phyloP scores from a whole-genome alignment of 352 stramenopile species.

The Aphanomyces stellatus region DNA sequence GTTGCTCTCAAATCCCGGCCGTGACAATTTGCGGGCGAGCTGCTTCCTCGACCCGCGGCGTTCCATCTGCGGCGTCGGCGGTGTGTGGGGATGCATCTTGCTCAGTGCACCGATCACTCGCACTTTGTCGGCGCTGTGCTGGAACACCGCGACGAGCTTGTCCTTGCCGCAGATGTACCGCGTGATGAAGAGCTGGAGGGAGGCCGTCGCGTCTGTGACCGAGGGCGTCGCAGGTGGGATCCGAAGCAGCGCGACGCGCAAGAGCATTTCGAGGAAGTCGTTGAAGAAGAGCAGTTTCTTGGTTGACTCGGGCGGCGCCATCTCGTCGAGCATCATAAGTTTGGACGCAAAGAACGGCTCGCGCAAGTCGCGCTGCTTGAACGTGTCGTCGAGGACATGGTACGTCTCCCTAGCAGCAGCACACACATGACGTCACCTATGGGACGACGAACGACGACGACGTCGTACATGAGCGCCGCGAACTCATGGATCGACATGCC shows the following conservation, averaged over 20 bases:
- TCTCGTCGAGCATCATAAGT: slow-evolving; percentile 63
- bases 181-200: slow-evolving; percentile 48
- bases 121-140: slow-evolving; percentile 44
- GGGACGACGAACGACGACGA: neutral
- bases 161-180: slow-evolving; percentile 66
- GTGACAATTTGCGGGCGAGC: too few relatives aligned
- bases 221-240: slow-evolving; percentile 37
- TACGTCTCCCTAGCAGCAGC: slow-evolving; percentile 47
- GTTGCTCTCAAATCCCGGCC: too few relatives aligned
- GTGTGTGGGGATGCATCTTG: too few relatives aligned
- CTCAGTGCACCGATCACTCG: slow-evolving; percentile 21
- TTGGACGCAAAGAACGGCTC: slow-evolving; percentile 67
- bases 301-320: slow-evolving; percentile 36
- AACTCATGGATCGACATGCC: slow-evolving; percentile 69
- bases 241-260: slow-evolving; percentile 48
- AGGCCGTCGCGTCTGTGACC: slow-evolving; percentile 36
- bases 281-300: slow-evolving; percentile 70
- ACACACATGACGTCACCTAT: neutral
- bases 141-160: slow-evolving; percentile 46
- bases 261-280: slow-evolving; percentile 69
- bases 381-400: slow-evolving; percentile 53
- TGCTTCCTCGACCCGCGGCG: too few relatives aligned
- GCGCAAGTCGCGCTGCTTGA: slow-evolving; percentile 55
- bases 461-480: slow-evolving; percentile 38
- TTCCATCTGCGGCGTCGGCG: too few relatives aligned